Base-by-base conservation (phyloP, 2,329 filamentous ascomycete species). In the Colletotrichum gloeosporioides region DNA sequence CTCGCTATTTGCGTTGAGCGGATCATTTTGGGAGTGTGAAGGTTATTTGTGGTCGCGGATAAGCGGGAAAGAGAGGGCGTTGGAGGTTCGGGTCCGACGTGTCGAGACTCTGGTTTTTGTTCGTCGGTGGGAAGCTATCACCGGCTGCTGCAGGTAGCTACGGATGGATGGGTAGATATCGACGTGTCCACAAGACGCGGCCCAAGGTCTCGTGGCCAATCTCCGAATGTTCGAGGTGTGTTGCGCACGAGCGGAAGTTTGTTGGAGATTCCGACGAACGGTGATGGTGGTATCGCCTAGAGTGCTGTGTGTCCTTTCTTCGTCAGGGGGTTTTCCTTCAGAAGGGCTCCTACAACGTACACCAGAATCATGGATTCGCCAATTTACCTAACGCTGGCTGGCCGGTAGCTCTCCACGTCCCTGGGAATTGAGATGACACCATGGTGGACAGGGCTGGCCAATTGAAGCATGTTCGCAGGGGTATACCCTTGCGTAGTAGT, bases 1-100 rank as follows among this genome's bases (percentile, higher is more conserved):
- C 97, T 92, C 79, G 95, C 94, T 87, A 99, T 98, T 87, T 98
- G 95, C 69, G 96, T 99, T 82, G 96, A 97, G 85, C 92, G 92
- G 82, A 98, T 96, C 96, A 96, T 97, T 31, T 80, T 85, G 55
- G 57, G 36, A 36, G 22, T 79, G 32, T 57, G 12, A 29, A 8
- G 34, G 16, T 68, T 25, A 8, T 68, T n/a, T 59, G 55, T 25
- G 29, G 59, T 71, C 62, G 25, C 13, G 34, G 57, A 29, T 61
- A 3, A 13, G 65, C 16, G 3, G 62, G 18, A 62, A 32, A 25
- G 49, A 29, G 55, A 13, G 34, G 12, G 34, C 8, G 31, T 69
- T 16, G 25, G 18, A 15, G 22, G 31, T 15, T 29, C 31, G 12
- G 9, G 64, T 6, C 44, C 57, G 39, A 49, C n/a, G 61, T 53